Evolutionary conservation across 805 yeast species (phyloP).

Genomic region (Ogataea haglerorum): DNA sequence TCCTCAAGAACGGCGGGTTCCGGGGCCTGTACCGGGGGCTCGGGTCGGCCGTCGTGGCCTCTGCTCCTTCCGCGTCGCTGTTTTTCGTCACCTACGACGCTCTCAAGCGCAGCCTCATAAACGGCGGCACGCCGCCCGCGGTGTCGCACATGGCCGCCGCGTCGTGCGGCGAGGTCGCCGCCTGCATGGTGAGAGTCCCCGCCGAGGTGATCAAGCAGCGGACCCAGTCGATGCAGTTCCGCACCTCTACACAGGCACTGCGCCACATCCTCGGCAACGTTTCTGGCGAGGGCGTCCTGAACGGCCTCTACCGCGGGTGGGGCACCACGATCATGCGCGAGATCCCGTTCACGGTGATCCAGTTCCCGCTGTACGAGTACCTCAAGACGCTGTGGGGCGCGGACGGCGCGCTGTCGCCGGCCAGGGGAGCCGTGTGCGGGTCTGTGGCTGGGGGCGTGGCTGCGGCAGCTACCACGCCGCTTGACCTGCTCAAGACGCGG

Average conservation of each 20-base stretch:
- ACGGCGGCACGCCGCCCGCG: slow-evolving; percentile 32
- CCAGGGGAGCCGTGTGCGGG: slow-evolving; percentile 82
- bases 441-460: slow-evolving; percentile 80
- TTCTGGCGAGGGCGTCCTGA: slow-evolving; percentile 72
- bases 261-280: slow-evolving; percentile 56
- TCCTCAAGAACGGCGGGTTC: slow-evolving; percentile 91
- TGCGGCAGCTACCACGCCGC: slow-evolving; percentile 77
- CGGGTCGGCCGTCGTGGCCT: slow-evolving; percentile 90
- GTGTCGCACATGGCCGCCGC: slow-evolving; percentile 83
- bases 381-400: slow-evolving; percentile 59
- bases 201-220: slow-evolving; percentile 95
- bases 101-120: slow-evolving; percentile 42
- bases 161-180: slow-evolving; percentile 86
- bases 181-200: slow-evolving; percentile 93
- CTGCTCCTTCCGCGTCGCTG: slow-evolving; percentile 84
- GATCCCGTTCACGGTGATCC: slow-evolving; percentile 94
- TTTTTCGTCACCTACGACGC: slow-evolving; percentile 84
- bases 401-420: slow-evolving; percentile 47
- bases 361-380: slow-evolving; percentile 89
- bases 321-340: slow-evolving; percentile 88
- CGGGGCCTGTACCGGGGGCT: slow-evolving; percentile 86
- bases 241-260: slow-evolving; percentile 65
- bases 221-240: slow-evolving; percentile 69
- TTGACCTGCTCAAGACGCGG: slow-evolving; percentile 78
- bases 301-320: slow-evolving; percentile 92